These are phyloP conservation scores for Nepenthes gracilis DNA, from an alignment of 148 eudicot genomes.

Conservation along the genomic window DNA sequence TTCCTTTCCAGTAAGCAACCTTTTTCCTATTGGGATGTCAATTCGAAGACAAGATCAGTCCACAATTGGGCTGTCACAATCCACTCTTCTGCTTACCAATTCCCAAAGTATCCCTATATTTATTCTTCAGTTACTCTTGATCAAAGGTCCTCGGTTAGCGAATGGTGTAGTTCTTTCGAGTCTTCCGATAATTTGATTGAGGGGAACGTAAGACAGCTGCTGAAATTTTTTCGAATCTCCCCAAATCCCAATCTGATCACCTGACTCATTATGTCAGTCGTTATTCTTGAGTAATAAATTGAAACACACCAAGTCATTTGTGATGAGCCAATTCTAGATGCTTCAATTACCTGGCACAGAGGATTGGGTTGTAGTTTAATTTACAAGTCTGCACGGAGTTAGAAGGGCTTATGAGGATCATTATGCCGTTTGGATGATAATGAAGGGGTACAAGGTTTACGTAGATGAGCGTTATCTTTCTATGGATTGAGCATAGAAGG, in stretches of 20 bases:
- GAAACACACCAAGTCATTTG: constrained; percentile 22
- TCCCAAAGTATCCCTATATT: no score
- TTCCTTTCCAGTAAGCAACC: no score
- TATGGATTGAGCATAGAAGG: constrained; percentile 57
- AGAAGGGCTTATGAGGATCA: constrained; percentile 77
- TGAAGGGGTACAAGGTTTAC: constrained; percentile 48
- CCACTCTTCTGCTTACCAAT: background rate
- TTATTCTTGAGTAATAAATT: constrained; percentile 12
- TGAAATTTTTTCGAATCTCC: constrained; percentile 52
- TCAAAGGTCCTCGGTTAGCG: constrained; percentile 43
- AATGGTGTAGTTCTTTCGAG: constrained; percentile 30
- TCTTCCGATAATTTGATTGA: constrained; percentile 41
- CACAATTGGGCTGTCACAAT: background rate
- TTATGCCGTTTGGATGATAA: constrained; percentile 54
- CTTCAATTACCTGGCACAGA: constrained; percentile 59
- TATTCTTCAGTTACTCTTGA: constrained; percentile 13
- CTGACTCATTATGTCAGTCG: background rate
- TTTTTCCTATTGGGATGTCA: no score
- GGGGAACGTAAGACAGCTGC: constrained; percentile 58
- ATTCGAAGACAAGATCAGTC: no score
- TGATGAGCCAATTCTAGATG: constrained; percentile 24
- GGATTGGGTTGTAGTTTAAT: constrained; percentile 73
- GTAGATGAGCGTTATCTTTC: constrained; percentile 81
- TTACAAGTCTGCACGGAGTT: constrained; percentile 75
- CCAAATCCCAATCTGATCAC: constrained; percentile 5